Evolutionary conservation across 2,329 filamentous ascomycete species (phyloP), one percentile per base, ranked within the genome.

Genomic region (Trichoderma brevicompactum): DNA sequence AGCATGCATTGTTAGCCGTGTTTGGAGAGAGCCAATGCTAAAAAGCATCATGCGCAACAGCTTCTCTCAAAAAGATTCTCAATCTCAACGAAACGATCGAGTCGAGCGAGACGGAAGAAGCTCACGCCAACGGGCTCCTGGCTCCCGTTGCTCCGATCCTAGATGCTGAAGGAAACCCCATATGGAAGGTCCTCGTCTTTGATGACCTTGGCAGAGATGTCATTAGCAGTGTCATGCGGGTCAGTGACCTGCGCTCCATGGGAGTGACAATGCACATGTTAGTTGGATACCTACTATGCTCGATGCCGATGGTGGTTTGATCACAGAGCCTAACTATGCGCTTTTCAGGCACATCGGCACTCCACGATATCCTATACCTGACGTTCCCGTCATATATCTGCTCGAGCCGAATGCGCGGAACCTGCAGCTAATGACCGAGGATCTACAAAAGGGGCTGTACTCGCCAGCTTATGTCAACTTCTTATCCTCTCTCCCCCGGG

Each of bases 161-260:
- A 68, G 93, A 93, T 71, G 85, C 92, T 53, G 90, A 96, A 72
- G 93, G 94, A 68, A 92, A 96, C 73, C 94, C 94, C 0, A 94
- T 97, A 80, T 98, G 94, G 94, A 98, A 98, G 78, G 92, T 98
- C 7, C 82, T 99, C 60, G 92, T 99, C 9, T 98, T 99, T 75
- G 96, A 99, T 78, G 91, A 94, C 71, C 78, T 89, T 4, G 95
- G 94, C 54, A 86, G 94, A 76, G 94, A 98, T 85, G 92, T 99
- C 66, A 97, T 99, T 74, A 97, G 93, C 81, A 97, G 94, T 74
- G 94, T 99, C 2, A 83, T 99, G 69, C 87, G 94, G 66, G 95
- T 99, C 68, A 97, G 93, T 74, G 95, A 99, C 79, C 81, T 99
- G 74, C 86, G 96, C 68, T 87, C 90, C 67, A 93, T 95, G 87